Base-by-base conservation (phyloP, 2,329 filamentous ascomycete species). In the Dothideomycetes sp. region DNA sequence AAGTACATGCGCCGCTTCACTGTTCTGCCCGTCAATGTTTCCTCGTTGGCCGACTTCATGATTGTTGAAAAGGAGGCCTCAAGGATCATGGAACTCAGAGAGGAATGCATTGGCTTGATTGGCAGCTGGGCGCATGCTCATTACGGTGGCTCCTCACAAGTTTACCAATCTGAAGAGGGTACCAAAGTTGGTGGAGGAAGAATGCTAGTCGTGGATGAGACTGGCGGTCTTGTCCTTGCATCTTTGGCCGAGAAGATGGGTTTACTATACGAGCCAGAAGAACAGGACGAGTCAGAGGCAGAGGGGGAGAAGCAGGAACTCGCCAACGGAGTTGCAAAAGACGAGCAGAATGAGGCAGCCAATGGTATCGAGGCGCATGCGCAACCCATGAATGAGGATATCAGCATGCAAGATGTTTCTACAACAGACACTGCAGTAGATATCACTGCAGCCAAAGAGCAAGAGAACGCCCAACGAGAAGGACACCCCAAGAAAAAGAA, bases 1-100 rank as follows among this genome's bases (percentile, higher is more conserved):
- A 98, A 98, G 62, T 96, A 94, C 58, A 73, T 96, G 47, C 80
- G 83, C 52, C 73, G 87, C 10, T 96, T 98, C 54, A 85, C 83
- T 0, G 76, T 91, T 2, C 60, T 94, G 37, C 89, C 89, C 0
- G 64, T 96, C 49, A 87, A 95, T 54, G 77, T 93, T 11, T 72
- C 79, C 0, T 72, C 77, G 47, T 66, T 96, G 45, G 77, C 79
- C 15, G 75, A 86, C 49, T 93, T 82, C 68, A 70, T 89, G 53
- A 63, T 94, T 36, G 70, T 81, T 41, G 84, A 93, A 51, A 84
- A 82, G 53, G 88, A 96, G 50, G 71, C 84, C 0, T 66, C 69
- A 44, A 86, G 82, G 58, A 83, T 93, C 19, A 68, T 96, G 67
- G 89, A 96, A 53, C 67, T 95, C 60, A 71, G 88, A 39, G 81